Evolutionary conservation across 768 basidiomycete species (phyloP).

Genomic region (Lyophyllum shimeji): DNA sequence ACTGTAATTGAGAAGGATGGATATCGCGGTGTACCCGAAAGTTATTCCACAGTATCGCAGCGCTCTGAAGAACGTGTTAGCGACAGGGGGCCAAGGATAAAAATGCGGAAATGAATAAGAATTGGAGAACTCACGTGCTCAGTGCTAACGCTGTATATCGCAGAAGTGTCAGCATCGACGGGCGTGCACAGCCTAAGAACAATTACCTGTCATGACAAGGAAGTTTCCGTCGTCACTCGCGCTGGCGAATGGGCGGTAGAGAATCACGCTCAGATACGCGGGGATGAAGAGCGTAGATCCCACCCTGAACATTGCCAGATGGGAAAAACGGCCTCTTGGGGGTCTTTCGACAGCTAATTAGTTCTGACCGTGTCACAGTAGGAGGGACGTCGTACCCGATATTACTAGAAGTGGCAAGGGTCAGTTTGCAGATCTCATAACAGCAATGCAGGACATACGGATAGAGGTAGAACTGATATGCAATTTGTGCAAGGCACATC

Average conservation of each 20-base stretch:
- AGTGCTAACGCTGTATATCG: slow-evolving; percentile 56
- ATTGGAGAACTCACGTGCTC: slow-evolving; percentile 66
- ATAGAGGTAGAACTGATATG: slow-evolving; percentile 89
- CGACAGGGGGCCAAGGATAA: background rate
- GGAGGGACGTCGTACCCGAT: slow-evolving; percentile 47
- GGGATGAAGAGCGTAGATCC: slow-evolving; percentile 88
- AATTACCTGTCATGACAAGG: slow-evolving; percentile 78
- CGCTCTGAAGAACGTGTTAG: slow-evolving; percentile 48
- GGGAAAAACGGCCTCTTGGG: slow-evolving; percentile 80
- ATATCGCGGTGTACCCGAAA: slow-evolving; percentile 88
- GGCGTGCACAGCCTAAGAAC: slow-evolving; percentile 9
- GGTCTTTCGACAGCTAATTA: slow-evolving; percentile 45
- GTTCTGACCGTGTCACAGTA: background rate
- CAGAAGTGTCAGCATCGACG: slow-evolving; percentile 8
- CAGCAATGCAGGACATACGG: slow-evolving; percentile 51
- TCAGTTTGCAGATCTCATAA: slow-evolving; percentile 4
- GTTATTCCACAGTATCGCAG: slow-evolving; percentile 85
- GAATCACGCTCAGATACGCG: slow-evolving; percentile 77
- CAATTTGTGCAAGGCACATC: slow-evolving; percentile 93
- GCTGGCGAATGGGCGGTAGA: slow-evolving; percentile 75
- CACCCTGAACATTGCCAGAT: slow-evolving; percentile 87
- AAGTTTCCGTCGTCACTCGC: slow-evolving; percentile 68
- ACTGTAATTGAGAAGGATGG: slow-evolving; percentile 88
- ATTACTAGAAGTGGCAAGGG: slow-evolving; percentile 41
- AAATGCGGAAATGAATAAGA: background rate